Percentiles rank a stretch among this genome's conserved stretches.
These are phyloP conservation scores for Pyrrhoderma noxium DNA, from an alignment of 1,284 basidiomycete genomes.

Conservation along the genomic window DNA sequence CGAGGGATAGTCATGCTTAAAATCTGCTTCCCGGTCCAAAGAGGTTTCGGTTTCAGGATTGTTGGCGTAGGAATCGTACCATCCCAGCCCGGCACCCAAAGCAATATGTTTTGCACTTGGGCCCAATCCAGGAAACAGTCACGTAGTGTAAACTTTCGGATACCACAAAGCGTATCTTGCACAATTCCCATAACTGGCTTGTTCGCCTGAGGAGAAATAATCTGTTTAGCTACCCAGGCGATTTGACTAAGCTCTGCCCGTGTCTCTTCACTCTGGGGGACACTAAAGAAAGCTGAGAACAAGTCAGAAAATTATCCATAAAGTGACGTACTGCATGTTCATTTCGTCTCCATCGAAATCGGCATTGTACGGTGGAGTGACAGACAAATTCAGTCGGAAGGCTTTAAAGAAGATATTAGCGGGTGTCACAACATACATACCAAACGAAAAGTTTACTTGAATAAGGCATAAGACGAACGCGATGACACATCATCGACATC, in stretches of 20 bases:
- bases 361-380: constrained; percentile 88
- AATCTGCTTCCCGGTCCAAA: constrained; percentile 99
- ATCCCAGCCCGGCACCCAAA: constrained; percentile 98
- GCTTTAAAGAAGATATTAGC: constrained; percentile 41
- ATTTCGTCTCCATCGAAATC: constrained; percentile 99
- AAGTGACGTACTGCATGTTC: constrained; percentile 89
- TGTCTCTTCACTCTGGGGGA: constrained; percentile 99
- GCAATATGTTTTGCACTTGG: constrained; percentile 91
- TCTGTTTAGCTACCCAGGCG: constrained; percentile 99
- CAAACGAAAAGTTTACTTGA: constrained; percentile 63
- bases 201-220: constrained; percentile 98
- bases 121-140: constrained; percentile 93
- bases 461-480: constrained; percentile 96
- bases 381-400: constrained; percentile 80
- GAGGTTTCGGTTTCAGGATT: constrained; percentile 92
- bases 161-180: constrained; percentile 96
- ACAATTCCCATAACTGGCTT: constrained; percentile 99
- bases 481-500: constrained; percentile 99
- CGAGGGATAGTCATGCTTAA: constrained; percentile 90
- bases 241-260: constrained; percentile 96
- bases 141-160: constrained; percentile 94
- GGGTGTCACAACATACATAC: constrained; percentile 19
- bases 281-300: constrained; percentile 39
- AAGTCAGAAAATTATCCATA: neutral
- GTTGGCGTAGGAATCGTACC: constrained; percentile 88